Evolutionary conservation across 257 asterid genomes (phyloP).

Genomic region (Forsythia viridissima): DNA sequence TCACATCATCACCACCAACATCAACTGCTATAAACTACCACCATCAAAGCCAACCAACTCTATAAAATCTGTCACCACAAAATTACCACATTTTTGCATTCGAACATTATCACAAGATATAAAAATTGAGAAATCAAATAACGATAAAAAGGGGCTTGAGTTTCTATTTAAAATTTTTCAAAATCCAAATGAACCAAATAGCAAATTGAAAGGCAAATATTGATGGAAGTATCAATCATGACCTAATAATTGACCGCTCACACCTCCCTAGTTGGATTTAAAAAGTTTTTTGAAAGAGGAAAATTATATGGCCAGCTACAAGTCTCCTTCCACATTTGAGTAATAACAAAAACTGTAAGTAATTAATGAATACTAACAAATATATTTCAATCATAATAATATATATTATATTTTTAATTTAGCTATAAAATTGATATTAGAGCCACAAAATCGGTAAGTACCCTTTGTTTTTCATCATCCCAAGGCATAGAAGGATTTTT

Average conservation of each 20-base stretch:
- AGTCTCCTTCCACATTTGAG: slow-evolving; percentile 57
- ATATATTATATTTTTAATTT: too few species aligned
- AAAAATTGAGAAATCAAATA: too few species aligned
- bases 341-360: background rate
- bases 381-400: too few species aligned
- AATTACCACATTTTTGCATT: too few species aligned
- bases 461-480: slow-evolving; percentile 59
- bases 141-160: too few species aligned
- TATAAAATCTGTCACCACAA: too few species aligned
- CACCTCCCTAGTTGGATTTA: slow-evolving; percentile 47
- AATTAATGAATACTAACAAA: too few species aligned
- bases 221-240: slow-evolving; percentile 18
- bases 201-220: background rate
- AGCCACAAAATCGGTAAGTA: slow-evolving; percentile 6
- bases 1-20: too few species aligned
- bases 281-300: slow-evolving; percentile 50
- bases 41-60: too few species aligned
- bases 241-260: slow-evolving; percentile 51
- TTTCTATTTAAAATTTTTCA: background rate
- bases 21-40: too few species aligned
- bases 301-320: slow-evolving; percentile 67
- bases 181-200: background rate
- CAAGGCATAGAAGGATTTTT: slow-evolving; percentile 49
- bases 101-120: too few species aligned
- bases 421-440: too few species aligned